Evolutionary conservation across 768 basidiomycete genomes (phyloP), one percentile per base, ranked within the genome.

Genomic region (Baorangia bicolor): DNA sequence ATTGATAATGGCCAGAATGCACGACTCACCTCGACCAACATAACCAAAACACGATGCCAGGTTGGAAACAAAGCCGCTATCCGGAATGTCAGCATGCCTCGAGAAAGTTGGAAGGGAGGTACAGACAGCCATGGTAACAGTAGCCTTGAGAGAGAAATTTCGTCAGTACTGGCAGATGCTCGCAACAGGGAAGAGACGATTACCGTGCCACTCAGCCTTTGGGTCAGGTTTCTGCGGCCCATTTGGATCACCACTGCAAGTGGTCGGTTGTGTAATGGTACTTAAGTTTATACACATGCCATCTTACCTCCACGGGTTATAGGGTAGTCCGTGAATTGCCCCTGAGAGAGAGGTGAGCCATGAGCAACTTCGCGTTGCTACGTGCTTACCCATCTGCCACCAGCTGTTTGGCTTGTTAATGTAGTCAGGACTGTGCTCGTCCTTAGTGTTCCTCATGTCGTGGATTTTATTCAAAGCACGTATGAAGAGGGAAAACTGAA

Each of bases 21-120:
- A 11, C 1, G 12, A 47, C 52, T 30, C 20, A 59, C 63, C 46
- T 64, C 63, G 10, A 56, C 16, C 18, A 64, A 49, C 47, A 64
- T 6, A 30, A 59, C 0, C n/a, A 54, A 38, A 20, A 58, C 41
- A 41, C 63, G 60, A 13, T 64, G 64, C 63, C 63, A 64, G 16
- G 64, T 41, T 23, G 63, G 63, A 42, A 64, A 64, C n/a, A 64
- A 23, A 30, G 64, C 52, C 41, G 63, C 63, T 64, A 25, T 49
- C 37, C n/a, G 16, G 20, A 28, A 31, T 43, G 28, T 65, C 38
- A 66, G 23, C 9, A 9, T 12, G 7, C 5, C 6, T 49, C 16
- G 1, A 21, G 6, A 44, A 21, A 5, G 6, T 1, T 1, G 1
- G 4, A 16, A n/a, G 6, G 13, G 2, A 28, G 23, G 11, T 11